Conservation (phyloP, 108 stramenopile genomes). For the Schizochytrium sp. region DNA sequence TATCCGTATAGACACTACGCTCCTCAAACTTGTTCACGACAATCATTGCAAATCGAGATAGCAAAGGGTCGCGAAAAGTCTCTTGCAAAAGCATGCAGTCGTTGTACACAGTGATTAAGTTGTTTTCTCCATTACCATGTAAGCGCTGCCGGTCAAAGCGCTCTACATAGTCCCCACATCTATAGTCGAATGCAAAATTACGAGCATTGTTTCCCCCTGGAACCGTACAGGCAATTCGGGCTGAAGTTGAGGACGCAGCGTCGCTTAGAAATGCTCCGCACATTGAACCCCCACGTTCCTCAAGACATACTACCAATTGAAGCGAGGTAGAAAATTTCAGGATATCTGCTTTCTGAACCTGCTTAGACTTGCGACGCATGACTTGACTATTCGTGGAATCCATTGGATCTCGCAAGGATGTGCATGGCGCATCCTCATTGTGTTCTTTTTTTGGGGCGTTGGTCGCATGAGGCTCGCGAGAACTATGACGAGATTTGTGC, state of each 20-base stretch:
- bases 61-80: slow-evolving; percentile 15
- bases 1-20: background rate
- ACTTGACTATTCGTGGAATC: too few relatives aligned
- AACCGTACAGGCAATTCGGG: background rate
- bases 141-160: background rate
- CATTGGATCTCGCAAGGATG: too few relatives aligned
- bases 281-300: background rate
- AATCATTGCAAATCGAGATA: background rate
- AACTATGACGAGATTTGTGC: too few relatives aligned
- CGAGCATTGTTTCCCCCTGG: background rate
- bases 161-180: background rate
- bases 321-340: too few relatives aligned
- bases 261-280: background rate
- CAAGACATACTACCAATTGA: too few relatives aligned
- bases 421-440: too few relatives aligned
- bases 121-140: background rate
- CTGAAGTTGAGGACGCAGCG: background rate
- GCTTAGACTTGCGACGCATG: too few relatives aligned
- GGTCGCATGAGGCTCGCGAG: too few relatives aligned
- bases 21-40: background rate
- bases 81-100: background rate
- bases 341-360: too few relatives aligned
- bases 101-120: background rate
- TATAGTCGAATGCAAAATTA: background rate
- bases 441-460: too few relatives aligned